Percentiles rank a stretch among this genome's conserved stretches.
Evolutionary conservation across 768 basidiomycete genomes (phyloP).

Genomic region (Rickenella mellea): DNA sequence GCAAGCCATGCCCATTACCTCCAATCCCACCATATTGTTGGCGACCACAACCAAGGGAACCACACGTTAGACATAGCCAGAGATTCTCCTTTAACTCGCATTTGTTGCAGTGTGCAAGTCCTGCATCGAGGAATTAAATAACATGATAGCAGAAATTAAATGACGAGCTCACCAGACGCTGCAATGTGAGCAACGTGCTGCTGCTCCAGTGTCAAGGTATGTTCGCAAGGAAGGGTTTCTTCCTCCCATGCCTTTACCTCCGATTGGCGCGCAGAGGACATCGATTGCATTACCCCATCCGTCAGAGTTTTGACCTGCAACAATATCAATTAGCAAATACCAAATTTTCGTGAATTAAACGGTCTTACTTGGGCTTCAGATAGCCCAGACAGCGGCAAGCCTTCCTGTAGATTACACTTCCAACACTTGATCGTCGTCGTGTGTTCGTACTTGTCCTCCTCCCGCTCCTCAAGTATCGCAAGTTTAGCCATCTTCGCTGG

Average conservation of each 20-base stretch:
- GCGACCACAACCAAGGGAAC: slow-evolving; percentile 83
- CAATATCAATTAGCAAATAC: slow-evolving; percentile 23
- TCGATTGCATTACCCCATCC: slow-evolving; percentile 64
- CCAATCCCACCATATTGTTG: slow-evolving; percentile 70
- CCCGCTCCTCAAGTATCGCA: slow-evolving; percentile 76
- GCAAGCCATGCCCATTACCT: slow-evolving; percentile 86
- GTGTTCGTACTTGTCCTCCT: slow-evolving; percentile 82
- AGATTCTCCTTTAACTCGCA: slow-evolving; percentile 88
- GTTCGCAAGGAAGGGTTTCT: slow-evolving; percentile 82
- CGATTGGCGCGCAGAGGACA: slow-evolving; percentile 85
- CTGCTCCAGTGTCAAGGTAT: slow-evolving; percentile 52
- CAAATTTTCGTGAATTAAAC: neutral
- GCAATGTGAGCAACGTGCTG: slow-evolving; percentile 38
- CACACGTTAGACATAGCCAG: slow-evolving; percentile 93
- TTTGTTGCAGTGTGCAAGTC: slow-evolving; percentile 69
- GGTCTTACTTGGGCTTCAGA: slow-evolving; percentile 9
- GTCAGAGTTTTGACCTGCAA: slow-evolving; percentile 45
- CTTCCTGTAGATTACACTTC: slow-evolving; percentile 48
- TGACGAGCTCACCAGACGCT: slow-evolving; percentile 36
- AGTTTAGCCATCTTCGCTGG: slow-evolving; percentile 86
- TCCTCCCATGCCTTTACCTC: slow-evolving; percentile 99
- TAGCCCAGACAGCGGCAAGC: slow-evolving; percentile 34
- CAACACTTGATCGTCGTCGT: slow-evolving; percentile 65
- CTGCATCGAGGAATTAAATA: slow-evolving; percentile 23
- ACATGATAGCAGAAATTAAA: slow-evolving; percentile 2